Evolutionary conservation across 306 rosid genomes (phyloP).

Genomic region (Sechiopsis laciniata): DNA sequence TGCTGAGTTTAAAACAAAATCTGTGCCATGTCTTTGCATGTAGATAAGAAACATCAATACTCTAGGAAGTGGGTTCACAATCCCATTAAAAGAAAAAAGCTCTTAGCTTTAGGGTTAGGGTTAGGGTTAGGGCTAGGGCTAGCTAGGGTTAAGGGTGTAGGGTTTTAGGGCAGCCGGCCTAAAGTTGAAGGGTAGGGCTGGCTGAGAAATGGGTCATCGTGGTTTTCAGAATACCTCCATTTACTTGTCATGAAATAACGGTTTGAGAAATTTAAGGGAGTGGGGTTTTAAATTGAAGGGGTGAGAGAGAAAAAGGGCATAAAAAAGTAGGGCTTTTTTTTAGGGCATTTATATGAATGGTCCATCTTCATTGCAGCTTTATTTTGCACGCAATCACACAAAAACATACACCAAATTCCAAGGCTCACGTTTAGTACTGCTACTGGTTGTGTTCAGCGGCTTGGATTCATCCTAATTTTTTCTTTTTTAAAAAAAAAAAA

Average conservation of each 20-base stretch:
- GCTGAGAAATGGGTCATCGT: slow-evolving; percentile 16
- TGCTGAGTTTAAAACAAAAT: background rate
- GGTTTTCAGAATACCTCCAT: slow-evolving; percentile 26
- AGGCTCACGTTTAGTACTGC: slow-evolving; percentile 23
- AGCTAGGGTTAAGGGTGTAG: background rate
- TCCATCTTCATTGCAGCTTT: slow-evolving; percentile 60
- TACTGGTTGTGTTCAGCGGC: background rate
- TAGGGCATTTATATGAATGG: slow-evolving; percentile 22
- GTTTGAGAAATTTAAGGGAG: slow-evolving; percentile 44
- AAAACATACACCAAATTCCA: slow-evolving; percentile 26
- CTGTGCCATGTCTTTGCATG: background rate
- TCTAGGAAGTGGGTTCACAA: slow-evolving; percentile 5
- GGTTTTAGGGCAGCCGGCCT: slow-evolving; percentile 22
- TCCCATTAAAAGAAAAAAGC: slow-evolving; percentile 9
- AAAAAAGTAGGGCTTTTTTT: background rate
- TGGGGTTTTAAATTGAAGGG: background rate
- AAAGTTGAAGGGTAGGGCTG: slow-evolving; percentile 7
- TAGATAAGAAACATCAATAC: background rate
- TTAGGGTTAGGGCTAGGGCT: background rate
- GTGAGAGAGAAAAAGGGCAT: background rate
- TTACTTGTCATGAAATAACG: slow-evolving; percentile 48
- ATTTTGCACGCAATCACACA: slow-evolving; percentile 21
- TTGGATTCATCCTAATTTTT: background rate
- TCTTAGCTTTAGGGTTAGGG: slow-evolving; percentile 17
- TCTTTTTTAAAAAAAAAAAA: no score